phyloP scores from a whole-genome alignment of 2,329 filamentous ascomycete species.

The Daldinia sp. region DNA sequence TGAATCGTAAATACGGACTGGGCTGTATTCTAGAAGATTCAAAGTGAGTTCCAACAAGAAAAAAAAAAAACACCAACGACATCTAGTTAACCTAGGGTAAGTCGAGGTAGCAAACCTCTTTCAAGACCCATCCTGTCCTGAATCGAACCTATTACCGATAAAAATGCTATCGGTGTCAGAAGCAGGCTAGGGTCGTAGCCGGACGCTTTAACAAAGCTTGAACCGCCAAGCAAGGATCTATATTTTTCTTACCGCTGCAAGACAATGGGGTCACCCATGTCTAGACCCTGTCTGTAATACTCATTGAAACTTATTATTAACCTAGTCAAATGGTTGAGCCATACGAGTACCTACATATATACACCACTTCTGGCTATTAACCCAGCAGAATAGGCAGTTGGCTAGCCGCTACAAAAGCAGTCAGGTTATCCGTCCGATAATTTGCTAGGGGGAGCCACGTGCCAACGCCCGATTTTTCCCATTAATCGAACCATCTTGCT shows the following conservation, averaged over 20 bases:
- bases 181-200: constrained; percentile 26
- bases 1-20: neutral
- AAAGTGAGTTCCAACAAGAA: neutral
- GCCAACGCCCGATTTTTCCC: constrained; percentile 25
- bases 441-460: neutral
- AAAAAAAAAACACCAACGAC: no score
- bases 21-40: neutral
- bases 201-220: constrained; percentile 31
- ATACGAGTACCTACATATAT: no score
- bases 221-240: constrained; percentile 20
- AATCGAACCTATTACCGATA: neutral
- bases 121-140: constrained; percentile 6
- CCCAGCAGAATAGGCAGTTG: neutral
- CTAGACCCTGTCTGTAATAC: constrained; percentile 3
- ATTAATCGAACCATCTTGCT: constrained; percentile 27
- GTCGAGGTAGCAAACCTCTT: neutral
- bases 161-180: constrained; percentile 25
- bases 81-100: no score
- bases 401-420: constrained; percentile 1
- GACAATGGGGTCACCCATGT: neutral
- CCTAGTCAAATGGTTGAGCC: no score
- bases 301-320: constrained; percentile 7
- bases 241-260: neutral
- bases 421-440: neutral
- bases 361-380: no score